phyloP scores from a whole-genome alignment of 1,284 basidiomycete genomes.

The Sanghuangporus sanghuang region DNA sequence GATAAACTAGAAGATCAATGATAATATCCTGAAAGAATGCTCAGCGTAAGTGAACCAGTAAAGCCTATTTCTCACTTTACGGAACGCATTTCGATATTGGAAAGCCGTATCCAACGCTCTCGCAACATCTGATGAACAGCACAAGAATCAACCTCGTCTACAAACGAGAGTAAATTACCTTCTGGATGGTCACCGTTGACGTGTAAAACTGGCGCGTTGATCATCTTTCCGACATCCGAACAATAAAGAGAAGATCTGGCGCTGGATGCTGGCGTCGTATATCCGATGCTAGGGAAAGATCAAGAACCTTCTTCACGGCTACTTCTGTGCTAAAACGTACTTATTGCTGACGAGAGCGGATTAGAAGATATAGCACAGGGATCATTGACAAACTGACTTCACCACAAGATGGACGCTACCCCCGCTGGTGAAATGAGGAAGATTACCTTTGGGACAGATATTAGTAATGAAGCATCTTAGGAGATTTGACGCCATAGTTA shows the following conservation, averaged over 20 bases:
- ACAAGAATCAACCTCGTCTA: constrained; percentile 4
- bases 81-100: constrained; percentile 79
- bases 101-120: constrained; percentile 77
- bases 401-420: constrained; percentile 89
- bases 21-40: constrained; percentile 60
- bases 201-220: constrained; percentile 84
- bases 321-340: constrained; percentile 27
- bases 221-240: constrained; percentile 87
- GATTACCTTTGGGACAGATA: constrained; percentile 49
- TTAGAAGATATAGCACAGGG: constrained; percentile 2
- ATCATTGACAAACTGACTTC: constrained; percentile 53
- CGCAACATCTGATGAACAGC: constrained; percentile 53
- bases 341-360: constrained; percentile 40
- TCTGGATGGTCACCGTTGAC: constrained; percentile 90
- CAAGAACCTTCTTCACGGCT: not conserved
- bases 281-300: constrained; percentile 63
- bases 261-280: constrained; percentile 80
- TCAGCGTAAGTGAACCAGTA: not conserved
- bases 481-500: constrained; percentile 29
- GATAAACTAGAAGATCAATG: constrained; percentile 83
- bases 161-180: constrained; percentile 37
- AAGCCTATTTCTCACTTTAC: constrained; percentile 45
- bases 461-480: not conserved
- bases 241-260: constrained; percentile 84
- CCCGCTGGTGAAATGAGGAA: constrained; percentile 86